Conservation (phyloP, 208 protist species). For the Porcisia hertigi region DNA sequence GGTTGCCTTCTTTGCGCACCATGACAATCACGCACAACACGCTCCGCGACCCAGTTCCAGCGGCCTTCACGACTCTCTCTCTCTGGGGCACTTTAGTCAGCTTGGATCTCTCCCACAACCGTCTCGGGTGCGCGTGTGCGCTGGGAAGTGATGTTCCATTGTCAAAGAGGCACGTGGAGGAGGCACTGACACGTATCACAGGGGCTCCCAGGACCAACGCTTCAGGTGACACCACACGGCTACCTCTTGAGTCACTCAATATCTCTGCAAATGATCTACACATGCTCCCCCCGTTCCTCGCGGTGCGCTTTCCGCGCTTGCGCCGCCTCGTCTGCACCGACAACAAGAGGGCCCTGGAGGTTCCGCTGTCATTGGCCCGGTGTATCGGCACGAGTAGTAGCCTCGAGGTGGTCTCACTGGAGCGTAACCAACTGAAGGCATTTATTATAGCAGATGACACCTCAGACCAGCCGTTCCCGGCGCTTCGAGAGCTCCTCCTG, state of each 20-base stretch:
- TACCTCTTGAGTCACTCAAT: constrained; percentile 41
- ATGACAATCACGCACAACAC: constrained; percentile 34
- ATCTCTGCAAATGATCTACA: constrained; percentile 35
- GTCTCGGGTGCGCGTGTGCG: constrained; percentile 36
- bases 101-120: constrained; percentile 46
- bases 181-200: not conserved
- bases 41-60: constrained; percentile 29
- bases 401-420: constrained; percentile 28
- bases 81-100: constrained; percentile 34
- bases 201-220: not conserved
- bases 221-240: not conserved
- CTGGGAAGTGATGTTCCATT: constrained; percentile 20
- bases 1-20: constrained; percentile 20
- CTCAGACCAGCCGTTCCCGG: constrained; percentile 15
- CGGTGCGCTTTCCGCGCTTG: constrained; percentile 38
- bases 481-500: constrained; percentile 41
- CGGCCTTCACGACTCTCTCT: constrained; percentile 19
- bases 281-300: constrained; percentile 31
- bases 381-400: constrained; percentile 23
- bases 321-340: constrained; percentile 33
- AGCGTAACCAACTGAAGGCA: constrained; percentile 10
- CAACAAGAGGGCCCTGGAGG: constrained; percentile 20
- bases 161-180: not conserved
- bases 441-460: constrained; percentile 26
- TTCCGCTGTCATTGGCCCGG: constrained; percentile 23